These are phyloP conservation scores for Penicillium fuscoglaucum DNA, from an alignment of 2,329 filamentous ascomycete species.

Conservation along the genomic window DNA sequence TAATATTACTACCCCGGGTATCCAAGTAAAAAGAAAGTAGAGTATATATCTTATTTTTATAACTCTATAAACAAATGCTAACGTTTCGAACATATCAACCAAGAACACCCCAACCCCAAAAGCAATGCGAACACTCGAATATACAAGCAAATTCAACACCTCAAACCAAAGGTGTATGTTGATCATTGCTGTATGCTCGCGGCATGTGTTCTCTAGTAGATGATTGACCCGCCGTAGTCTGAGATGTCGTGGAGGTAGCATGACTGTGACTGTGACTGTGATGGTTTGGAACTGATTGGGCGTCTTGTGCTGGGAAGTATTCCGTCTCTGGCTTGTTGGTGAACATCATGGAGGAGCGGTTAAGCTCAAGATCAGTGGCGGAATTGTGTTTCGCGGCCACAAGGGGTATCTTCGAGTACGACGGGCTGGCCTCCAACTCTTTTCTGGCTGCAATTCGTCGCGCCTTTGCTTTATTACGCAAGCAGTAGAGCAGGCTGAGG, in stretches of 20 bases:
- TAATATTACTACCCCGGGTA: no score
- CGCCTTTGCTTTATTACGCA: conserved; percentile 6
- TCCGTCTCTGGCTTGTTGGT: conserved; percentile 6
- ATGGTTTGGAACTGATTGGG: background rate
- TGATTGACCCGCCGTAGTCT: background rate
- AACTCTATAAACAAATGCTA: background rate
- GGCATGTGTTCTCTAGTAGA: background rate
- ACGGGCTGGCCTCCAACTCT: background rate
- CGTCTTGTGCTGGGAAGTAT: background rate
- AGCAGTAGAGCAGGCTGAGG: conserved; percentile 10
- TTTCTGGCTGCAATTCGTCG: conserved; percentile 16
- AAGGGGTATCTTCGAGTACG: background rate
- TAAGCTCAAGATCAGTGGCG: background rate
- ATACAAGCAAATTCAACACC: background rate
- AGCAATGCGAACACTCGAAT: background rate
- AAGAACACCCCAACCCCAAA: background rate
- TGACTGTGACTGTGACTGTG: background rate
- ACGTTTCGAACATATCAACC: background rate
- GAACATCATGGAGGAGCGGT: conserved; percentile 11
- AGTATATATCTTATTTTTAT: no score
- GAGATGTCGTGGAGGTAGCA: background rate
- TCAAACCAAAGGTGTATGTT: background rate
- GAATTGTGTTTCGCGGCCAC: background rate
- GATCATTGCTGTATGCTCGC: background rate
- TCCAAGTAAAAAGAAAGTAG: background rate